Percentiles rank a stretch among this genome's conserved stretches.
These are phyloP conservation scores for Aspergillus proliferans DNA, from an alignment of 2,329 filamentous ascomycete genomes.

Conservation along the genomic window DNA sequence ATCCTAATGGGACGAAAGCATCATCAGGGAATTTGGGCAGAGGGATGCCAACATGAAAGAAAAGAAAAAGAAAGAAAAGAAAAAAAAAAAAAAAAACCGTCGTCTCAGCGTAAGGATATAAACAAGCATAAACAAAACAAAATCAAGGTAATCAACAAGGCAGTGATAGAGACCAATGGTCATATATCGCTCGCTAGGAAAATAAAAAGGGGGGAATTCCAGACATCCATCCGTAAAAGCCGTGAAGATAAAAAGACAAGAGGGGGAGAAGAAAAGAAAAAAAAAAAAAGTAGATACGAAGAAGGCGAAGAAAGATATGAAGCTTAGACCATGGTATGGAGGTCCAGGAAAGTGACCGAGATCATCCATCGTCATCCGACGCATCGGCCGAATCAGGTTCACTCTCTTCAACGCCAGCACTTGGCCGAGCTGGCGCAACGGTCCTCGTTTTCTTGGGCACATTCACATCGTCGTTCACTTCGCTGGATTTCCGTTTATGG, in stretches of 20 bases:
- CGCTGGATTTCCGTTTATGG: slow-evolving; percentile 48
- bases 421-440: slow-evolving; percentile 30
- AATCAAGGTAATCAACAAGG: slow-evolving; percentile 5
- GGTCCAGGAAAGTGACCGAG: slow-evolving; percentile 4
- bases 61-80: slow-evolving; percentile 8
- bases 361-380: slow-evolving; percentile 46
- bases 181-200: slow-evolving; percentile 32
- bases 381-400: slow-evolving; percentile 43
- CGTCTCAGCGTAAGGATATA: slow-evolving; percentile 24
- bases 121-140: slow-evolving; percentile 20
- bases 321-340: slow-evolving; percentile 5
- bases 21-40: slow-evolving; percentile 10
- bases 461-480: slow-evolving; percentile 36
- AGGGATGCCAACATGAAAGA: slow-evolving; percentile 11
- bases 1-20: slow-evolving; percentile 13
- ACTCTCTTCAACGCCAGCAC: slow-evolving; percentile 47
- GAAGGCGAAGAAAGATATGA: slow-evolving; percentile 5
- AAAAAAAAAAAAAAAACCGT: slow-evolving; percentile 13
- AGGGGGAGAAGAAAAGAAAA: background rate
- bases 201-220: slow-evolving; percentile 11
- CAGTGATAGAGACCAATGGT: slow-evolving; percentile 17
- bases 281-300: slow-evolving; percentile 13
- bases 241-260: slow-evolving; percentile 7
- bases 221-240: slow-evolving; percentile 27
- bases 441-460: slow-evolving; percentile 48